phyloP scores from a whole-genome alignment of 352 stramenopile genomes.

The Albugo candida region DNA sequence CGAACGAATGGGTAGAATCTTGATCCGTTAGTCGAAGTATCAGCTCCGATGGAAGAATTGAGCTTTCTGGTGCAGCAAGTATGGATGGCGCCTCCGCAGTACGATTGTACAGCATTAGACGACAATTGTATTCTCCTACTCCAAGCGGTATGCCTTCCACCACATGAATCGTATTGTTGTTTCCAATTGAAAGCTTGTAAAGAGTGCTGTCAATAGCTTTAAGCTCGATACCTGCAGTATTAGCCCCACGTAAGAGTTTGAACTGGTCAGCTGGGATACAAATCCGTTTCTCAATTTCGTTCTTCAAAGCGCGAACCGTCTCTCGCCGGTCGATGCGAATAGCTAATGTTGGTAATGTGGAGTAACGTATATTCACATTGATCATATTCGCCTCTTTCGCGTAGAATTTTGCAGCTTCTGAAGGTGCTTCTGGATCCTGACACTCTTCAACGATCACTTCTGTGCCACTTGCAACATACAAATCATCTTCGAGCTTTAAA shows the following conservation, averaged over 20 bases:
- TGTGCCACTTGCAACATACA: conserved; percentile 41
- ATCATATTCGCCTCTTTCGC: conserved; percentile 68
- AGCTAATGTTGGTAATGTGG: conserved; percentile 1
- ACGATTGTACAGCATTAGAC: conserved; percentile 34
- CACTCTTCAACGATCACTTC: conserved; percentile 60
- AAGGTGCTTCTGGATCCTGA: conserved; percentile 24
- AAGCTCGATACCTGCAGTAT: conserved; percentile 51
- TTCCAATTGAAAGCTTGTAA: conserved; percentile 48
- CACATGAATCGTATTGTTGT: conserved; percentile 44
- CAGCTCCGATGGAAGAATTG: not conserved
- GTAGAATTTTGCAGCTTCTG: conserved; percentile 37
- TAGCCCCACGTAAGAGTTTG: conserved; percentile 55
- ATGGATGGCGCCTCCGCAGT: not conserved
- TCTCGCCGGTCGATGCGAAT: conserved; percentile 61
- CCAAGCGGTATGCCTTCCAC: conserved; percentile 42
- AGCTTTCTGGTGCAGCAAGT: conserved; percentile 1
- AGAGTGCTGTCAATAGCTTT: conserved; percentile 61
- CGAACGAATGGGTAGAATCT: conserved; percentile 5
- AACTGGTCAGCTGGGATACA: conserved; percentile 28
- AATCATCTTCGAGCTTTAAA: conserved; percentile 29
- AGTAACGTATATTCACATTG: conserved; percentile 47
- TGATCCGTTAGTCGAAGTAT: not conserved
- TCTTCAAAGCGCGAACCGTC: conserved; percentile 34
- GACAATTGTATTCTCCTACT: conserved; percentile 59
- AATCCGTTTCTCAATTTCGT: conserved; percentile 27